These are phyloP conservation scores for Carex kokanica DNA, from an alignment of 176 grass and related monocot genomes.

Conservation along the genomic window DNA sequence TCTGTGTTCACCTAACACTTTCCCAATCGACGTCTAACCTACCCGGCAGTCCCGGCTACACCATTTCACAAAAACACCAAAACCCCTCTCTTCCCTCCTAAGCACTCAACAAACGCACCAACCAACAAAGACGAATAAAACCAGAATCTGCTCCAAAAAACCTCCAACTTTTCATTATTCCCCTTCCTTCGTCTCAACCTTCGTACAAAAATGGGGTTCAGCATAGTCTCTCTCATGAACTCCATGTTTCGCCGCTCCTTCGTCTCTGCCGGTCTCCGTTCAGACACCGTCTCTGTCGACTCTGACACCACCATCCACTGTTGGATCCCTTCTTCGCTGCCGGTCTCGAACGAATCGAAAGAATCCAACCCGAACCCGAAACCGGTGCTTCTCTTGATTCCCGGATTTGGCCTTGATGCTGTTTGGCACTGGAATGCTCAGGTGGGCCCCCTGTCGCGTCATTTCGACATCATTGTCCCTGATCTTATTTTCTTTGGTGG, in stretches of 20 bases:
- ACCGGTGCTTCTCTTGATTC: slow-evolving; percentile 64
- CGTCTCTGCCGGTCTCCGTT: slow-evolving; percentile 51
- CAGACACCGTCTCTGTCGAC: slow-evolving; percentile 36
- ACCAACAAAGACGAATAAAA: background rate
- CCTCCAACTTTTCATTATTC: background rate
- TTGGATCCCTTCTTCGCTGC: slow-evolving; percentile 58
- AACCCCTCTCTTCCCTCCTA: background rate
- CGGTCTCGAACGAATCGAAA: background rate
- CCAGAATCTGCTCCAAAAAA: background rate
- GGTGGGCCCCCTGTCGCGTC: slow-evolving; percentile 44
- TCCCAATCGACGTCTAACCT: slow-evolving; percentile 3
- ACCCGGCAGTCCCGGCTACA: background rate
- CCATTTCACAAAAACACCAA: background rate
- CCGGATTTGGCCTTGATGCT: slow-evolving; percentile 57
- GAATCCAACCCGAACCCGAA: slow-evolving; percentile 21
- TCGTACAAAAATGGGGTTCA: slow-evolving; percentile 46
- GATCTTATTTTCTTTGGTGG: slow-evolving; percentile 86
- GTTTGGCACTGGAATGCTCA: slow-evolving; percentile 85
- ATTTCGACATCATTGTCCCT: slow-evolving; percentile 73
- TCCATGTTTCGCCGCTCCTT: slow-evolving; percentile 49
- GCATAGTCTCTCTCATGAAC: slow-evolving; percentile 53
- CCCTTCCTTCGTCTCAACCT: background rate
- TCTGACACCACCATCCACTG: slow-evolving; percentile 60
- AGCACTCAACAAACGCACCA: slow-evolving; percentile 7
- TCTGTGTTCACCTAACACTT: background rate